Evolutionary conservation across 176 grass and related monocot species (phyloP).

Genomic region (Tuctoria greenei): DNA sequence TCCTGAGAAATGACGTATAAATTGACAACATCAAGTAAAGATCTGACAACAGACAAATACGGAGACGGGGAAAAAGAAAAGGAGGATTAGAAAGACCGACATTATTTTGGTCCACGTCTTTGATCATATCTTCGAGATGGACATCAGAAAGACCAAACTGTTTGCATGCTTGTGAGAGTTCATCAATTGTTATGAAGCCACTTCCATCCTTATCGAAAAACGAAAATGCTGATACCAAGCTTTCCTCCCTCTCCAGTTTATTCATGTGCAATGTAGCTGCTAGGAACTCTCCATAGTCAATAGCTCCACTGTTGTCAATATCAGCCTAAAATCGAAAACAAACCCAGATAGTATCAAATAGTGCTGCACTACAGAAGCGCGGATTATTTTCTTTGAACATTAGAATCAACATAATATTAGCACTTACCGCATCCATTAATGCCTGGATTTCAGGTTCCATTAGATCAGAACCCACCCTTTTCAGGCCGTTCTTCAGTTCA

Average conservation of each 20-base stretch:
- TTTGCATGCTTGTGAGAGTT: slow-evolving; percentile 56
- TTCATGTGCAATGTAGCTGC: slow-evolving; percentile 67
- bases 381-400: not conserved
- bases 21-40: slow-evolving; percentile 19
- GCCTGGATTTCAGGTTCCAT: slow-evolving; percentile 94
- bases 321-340: slow-evolving; percentile 30
- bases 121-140: slow-evolving; percentile 95
- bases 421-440: slow-evolving; percentile 87
- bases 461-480: slow-evolving; percentile 86
- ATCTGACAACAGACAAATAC: not conserved
- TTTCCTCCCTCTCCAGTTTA: slow-evolving; percentile 61
- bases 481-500: slow-evolving; percentile 82
- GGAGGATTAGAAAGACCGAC: slow-evolving; percentile 44
- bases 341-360: slow-evolving; percentile 20
- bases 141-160: slow-evolving; percentile 81
- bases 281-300: slow-evolving; percentile 59
- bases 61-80: not conserved
- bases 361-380: not conserved
- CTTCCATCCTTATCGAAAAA: slow-evolving; percentile 64
- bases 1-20: slow-evolving; percentile 57
- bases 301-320: slow-evolving; percentile 37
- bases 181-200: slow-evolving; percentile 53
- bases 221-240: slow-evolving; percentile 44
- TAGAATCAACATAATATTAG: not conserved
- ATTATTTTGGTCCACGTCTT: slow-evolving; percentile 87